A percentile compares a stretch with the other conserved stretches of the same genome.
phyloP scores from a whole-genome alignment of 1,139 yeast genomes.

The Lodderomyces beijingensis region DNA sequence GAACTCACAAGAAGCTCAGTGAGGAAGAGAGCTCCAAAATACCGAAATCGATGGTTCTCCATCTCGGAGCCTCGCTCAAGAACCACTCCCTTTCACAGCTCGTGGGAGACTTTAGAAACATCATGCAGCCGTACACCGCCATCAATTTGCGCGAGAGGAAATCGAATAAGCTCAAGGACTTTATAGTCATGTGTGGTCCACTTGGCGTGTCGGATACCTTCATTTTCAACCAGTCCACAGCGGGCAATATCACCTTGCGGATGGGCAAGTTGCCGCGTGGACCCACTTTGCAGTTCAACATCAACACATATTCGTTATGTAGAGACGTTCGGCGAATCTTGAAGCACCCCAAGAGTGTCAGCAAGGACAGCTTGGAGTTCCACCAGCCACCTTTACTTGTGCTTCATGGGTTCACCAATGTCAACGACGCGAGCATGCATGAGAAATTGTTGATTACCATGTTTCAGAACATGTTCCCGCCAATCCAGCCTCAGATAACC shows the following conservation, averaged over 20 bases:
- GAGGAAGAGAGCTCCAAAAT: constrained; percentile 69
- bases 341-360: constrained; percentile 66
- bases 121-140: constrained; percentile 98
- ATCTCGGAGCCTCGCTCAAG: constrained; percentile 73
- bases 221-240: constrained; percentile 76
- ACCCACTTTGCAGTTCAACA: constrained; percentile 83
- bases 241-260: constrained; percentile 80
- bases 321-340: constrained; percentile 74
- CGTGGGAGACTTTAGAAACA: constrained; percentile 79
- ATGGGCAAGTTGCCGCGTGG: constrained; percentile 90
- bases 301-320: constrained; percentile 71
- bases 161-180: constrained; percentile 82
- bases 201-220: constrained; percentile 86
- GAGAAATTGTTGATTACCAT: constrained; percentile 84
- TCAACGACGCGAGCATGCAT: constrained; percentile 52
- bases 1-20: constrained; percentile 72
- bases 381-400: constrained; percentile 84
- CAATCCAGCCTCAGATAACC: constrained; percentile 78
- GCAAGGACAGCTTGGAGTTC: constrained; percentile 60
- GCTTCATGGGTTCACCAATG: constrained; percentile 71
- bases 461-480: constrained; percentile 95
- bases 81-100: constrained; percentile 81
- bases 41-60: constrained; percentile 91
- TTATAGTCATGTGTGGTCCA: constrained; percentile 96
- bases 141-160: constrained; percentile 81